These are phyloP conservation scores for Herpetomonas samuelpessoai DNA, from an alignment of 208 protist species.

Conservation along the genomic window DNA sequence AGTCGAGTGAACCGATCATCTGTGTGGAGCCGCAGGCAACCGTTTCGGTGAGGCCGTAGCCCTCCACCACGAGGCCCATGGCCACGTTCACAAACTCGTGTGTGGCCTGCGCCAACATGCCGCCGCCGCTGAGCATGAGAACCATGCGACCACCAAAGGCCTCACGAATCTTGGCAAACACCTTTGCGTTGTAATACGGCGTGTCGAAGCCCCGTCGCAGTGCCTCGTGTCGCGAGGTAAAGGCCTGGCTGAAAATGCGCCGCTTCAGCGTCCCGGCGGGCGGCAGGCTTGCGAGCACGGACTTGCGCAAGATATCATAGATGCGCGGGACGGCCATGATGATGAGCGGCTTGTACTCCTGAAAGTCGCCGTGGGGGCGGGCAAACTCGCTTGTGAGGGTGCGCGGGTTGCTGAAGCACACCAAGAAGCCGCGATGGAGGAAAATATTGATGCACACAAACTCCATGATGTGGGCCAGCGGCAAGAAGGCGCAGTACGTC, in stretches of 20 bases:
- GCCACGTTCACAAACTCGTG: constrained; percentile 85
- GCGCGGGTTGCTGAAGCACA: constrained; percentile 76
- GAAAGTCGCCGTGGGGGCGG: constrained; percentile 76
- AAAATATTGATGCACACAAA: constrained; percentile 58
- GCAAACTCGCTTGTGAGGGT: constrained; percentile 68
- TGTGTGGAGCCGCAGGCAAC: constrained; percentile 56
- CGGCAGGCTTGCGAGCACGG: constrained; percentile 62
- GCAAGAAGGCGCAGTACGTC: constrained; percentile 87
- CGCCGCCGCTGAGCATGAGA: constrained; percentile 76
- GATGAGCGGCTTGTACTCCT: constrained; percentile 66
- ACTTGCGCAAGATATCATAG: constrained; percentile 81
- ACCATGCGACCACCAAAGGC: constrained; percentile 72
- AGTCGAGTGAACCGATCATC: constrained; percentile 52
- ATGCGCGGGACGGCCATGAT: constrained; percentile 82
- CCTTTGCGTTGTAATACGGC: constrained; percentile 75
- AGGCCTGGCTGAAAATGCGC: constrained; percentile 68
- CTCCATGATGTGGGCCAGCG: constrained; percentile 92
- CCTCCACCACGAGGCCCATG: constrained; percentile 79
- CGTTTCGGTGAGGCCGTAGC: constrained; percentile 89
- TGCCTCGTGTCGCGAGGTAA: constrained; percentile 47
- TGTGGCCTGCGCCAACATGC: constrained; percentile 55
- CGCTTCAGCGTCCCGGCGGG: constrained; percentile 50
- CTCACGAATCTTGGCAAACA: constrained; percentile 52
- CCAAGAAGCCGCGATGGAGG: constrained; percentile 52
- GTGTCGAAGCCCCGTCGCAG: constrained; percentile 68